Evolutionary conservation across 257 asterid genomes (phyloP), one percentile per base, ranked within the genome.

Genomic region (Nicotiana attenuata): DNA sequence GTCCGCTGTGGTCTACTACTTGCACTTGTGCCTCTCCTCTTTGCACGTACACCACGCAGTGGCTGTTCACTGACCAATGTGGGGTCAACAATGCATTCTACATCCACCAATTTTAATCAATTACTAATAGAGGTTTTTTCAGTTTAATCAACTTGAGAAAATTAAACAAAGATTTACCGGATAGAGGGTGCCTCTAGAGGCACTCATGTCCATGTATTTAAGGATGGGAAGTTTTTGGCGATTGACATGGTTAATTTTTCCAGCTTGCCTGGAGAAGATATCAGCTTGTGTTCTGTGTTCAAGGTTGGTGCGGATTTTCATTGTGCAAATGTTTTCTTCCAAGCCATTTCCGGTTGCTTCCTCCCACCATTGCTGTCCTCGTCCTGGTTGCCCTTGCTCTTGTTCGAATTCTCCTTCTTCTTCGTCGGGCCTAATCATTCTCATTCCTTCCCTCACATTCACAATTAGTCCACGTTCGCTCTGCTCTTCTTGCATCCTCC

Each of bases 261-360:
- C 97, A 4, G 96, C 97, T 5, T 85, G 88, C 15, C 94, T 92
- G 85, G 91, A 92, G 82, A 85, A 93, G 19, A 92, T 22, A 60
- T 93, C 98, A 31, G 96, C 93, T 16, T 91, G 89, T 33, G 89
- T 77, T 3, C 92, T 88, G 2, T 78, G 81, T 56, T 90, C 90
- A 15, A 91, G 80, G 82, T 89, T 91, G 59, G 89, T 88, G 16
- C 86, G 81, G 33, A 81, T 16, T 82, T 87, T 86, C 68, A 92
- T 89, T 59, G 82, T 57, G 91, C 97, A 94, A 1, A 91, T 80
- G 28, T 97, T 92, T 84, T 93, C 98, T 67, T 92, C 98, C 0
- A 91, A n/a, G 11, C 96, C 98, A 61, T 93, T 91, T 3, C 79
- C 69, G 15, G 9, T 33, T 8, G 26, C 52, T 10, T 41, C 52